These are phyloP conservation scores for Fusarium concolor DNA, from an alignment of 2,329 filamentous ascomycete genomes.

Conservation along the genomic window DNA sequence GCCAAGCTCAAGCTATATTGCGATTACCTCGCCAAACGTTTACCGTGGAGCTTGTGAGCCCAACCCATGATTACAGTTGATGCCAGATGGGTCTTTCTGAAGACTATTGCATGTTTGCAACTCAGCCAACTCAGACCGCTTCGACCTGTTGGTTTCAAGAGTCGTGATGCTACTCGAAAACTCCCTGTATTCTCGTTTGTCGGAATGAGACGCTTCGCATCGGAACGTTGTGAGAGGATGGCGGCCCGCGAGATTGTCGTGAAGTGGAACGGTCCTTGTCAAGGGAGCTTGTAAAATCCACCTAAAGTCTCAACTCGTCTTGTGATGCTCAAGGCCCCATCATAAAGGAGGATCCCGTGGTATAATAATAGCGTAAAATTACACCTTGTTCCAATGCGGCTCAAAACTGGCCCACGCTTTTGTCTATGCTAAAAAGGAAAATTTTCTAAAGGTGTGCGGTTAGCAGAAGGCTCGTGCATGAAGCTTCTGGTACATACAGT, in stretches of 20 bases:
- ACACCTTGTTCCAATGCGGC: constrained; percentile 42
- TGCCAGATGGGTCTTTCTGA: constrained; percentile 30
- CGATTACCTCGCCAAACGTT: constrained; percentile 1
- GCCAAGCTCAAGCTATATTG: constrained; percentile 25
- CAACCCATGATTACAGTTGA: constrained; percentile 19
- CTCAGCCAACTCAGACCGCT: constrained; percentile 26
- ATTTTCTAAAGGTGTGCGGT: constrained; percentile 24
- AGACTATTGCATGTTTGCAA: constrained; percentile 3
- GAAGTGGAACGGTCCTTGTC: constrained; percentile 29
- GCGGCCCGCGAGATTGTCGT: constrained; percentile 28
- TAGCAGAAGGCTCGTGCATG: constrained; percentile 25
- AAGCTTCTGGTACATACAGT: not conserved
- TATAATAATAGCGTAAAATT: constrained; percentile 48
- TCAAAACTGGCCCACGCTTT: constrained; percentile 35
- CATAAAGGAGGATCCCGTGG: constrained; percentile 40
- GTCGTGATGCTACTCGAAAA: constrained; percentile 12
- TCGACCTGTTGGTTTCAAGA: constrained; percentile 16
- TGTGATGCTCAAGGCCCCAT: constrained; percentile 41
- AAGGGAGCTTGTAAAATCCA: constrained; percentile 30
- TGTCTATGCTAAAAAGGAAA: constrained; percentile 20
- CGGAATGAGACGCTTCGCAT: constrained; percentile 37
- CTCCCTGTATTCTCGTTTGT: constrained; percentile 20
- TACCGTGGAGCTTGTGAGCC: constrained; percentile 20
- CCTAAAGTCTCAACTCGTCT: constrained; percentile 37
- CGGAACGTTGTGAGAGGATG: constrained; percentile 19